Evolutionary conservation across 345 rosid genomes (phyloP), one percentile per base, ranked within the genome.

Genomic region (Euphorbia peplus): DNA sequence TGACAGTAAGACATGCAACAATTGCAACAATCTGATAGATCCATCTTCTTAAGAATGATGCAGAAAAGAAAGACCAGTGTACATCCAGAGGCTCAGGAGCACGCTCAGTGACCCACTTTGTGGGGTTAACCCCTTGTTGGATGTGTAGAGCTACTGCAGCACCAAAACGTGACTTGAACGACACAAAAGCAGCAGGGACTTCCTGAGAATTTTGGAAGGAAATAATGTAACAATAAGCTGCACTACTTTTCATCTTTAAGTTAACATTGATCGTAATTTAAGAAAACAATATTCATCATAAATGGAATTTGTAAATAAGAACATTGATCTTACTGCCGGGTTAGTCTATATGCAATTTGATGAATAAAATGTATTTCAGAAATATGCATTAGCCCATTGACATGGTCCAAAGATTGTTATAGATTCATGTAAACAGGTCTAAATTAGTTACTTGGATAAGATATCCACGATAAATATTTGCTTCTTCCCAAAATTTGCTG

Each of bases 61-160:
- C 74, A 14, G 98, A 87, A 83, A 93, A 93, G 83, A 89, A 89
- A 46, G 93, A 83, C 97, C 98, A 93, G 55, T 93, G 86, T 73
- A 90, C 83, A 77, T 93, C 97, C 54, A 66, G 77, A 68, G 92
- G 97, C 71, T 86, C 96, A 19, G 98, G 98, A 73, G 97, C 97
- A 78, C 42, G 68, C 81, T 93, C 98, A 62, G 96, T 90, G 54
- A 90, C 74, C 98, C 98, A 93, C 63, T 89, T 78, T 14, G 89
- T 90, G 52, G 97, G 98, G 71, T 93, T 84, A 66, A 82, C 60
- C 58, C 96, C 90, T 72, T 89, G 97, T 76, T 81, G 96, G 57
- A 90, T 89, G 83, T 85, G 84, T 56, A 81, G 73, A 73, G 90
- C 88, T 74, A 84, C 75, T 63, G 97, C 97, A 73, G 93, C 90